A percentile compares a stretch with the other conserved stretches of the same genome.
Conservation (phyloP, 192 early-diverging fungal genomes). For the Paraglomus occultum region DNA sequence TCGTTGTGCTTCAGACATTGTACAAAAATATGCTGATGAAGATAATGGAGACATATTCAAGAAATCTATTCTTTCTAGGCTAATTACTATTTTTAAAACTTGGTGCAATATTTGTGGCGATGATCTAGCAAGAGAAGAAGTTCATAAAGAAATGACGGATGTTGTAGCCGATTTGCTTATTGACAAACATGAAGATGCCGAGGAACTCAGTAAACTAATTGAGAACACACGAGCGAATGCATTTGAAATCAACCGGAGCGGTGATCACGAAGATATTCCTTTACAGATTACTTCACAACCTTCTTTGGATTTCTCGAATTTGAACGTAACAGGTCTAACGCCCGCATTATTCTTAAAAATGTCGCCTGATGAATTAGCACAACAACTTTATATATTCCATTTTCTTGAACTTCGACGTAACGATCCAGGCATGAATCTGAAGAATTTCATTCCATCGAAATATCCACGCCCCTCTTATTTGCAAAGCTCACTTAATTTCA, state of each 20-base stretch:
- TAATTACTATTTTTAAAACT: slow-evolving; percentile 19
- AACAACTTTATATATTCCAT: slow-evolving; percentile 72
- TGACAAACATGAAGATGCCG: not conserved
- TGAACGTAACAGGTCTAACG: slow-evolving; percentile 58
- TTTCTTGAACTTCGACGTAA: slow-evolving; percentile 28
- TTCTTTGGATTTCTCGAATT: slow-evolving; percentile 46
- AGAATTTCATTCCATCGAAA: slow-evolving; percentile 39
- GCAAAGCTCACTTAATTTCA: slow-evolving; percentile 41
- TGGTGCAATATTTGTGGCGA: slow-evolving; percentile 36
- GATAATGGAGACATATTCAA: not conserved
- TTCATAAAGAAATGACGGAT: slow-evolving; percentile 30
- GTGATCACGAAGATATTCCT: not conserved
- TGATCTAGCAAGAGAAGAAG: slow-evolving; percentile 39
- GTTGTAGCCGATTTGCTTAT: slow-evolving; percentile 28
- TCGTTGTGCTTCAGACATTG: slow-evolving; percentile 3
- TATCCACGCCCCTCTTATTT: slow-evolving; percentile 31
- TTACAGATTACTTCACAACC: not conserved
- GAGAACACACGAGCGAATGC: not conserved
- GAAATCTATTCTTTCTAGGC: slow-evolving; percentile 1
- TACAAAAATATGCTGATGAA: slow-evolving; percentile 29
- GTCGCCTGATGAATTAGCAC: slow-evolving; percentile 57
- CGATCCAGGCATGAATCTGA: slow-evolving; percentile 24
- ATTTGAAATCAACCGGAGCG: not conserved
- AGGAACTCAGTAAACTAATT: slow-evolving; percentile 12
- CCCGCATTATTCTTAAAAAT: slow-evolving; percentile 62